A percentile compares a stretch with the other conserved stretches of the same genome.
Evolutionary conservation across 257 asterid genomes (phyloP).

Genomic region (Plantago major): DNA sequence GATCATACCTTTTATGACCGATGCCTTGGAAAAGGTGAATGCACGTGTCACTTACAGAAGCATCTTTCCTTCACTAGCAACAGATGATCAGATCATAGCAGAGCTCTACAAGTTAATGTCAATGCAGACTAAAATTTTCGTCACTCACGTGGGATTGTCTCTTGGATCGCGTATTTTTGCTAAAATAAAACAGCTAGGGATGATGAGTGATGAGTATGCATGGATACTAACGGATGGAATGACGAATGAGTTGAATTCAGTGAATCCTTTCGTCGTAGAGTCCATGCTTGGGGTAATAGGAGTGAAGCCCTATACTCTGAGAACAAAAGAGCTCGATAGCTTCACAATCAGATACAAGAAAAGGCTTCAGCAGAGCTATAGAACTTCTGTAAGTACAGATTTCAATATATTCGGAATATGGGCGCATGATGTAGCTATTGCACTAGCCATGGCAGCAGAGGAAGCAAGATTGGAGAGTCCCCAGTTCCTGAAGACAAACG

Average conservation of each 20-base stretch:
- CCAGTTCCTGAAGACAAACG: constrained; percentile 14
- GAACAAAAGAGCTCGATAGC: constrained; percentile 19
- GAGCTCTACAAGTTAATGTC: constrained; percentile 46
- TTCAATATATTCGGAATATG: constrained; percentile 35
- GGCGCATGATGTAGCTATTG: constrained; percentile 49
- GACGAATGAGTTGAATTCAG: constrained; percentile 19
- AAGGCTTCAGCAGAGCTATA: constrained; percentile 18
- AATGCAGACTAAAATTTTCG: constrained; percentile 49
- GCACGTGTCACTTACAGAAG: constrained; percentile 42
- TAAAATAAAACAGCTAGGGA: constrained; percentile 35
- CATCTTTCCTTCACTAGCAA: constrained; percentile 30
- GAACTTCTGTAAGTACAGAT: constrained; percentile 7
- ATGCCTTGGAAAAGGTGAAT: constrained; percentile 32
- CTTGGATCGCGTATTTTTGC: constrained; percentile 37
- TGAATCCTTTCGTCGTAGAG: constrained; percentile 25
- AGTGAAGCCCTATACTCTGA: constrained; percentile 33
- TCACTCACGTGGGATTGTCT: constrained; percentile 31
- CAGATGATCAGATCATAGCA: constrained; percentile 31
- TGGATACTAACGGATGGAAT: constrained; percentile 53
- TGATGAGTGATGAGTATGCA: constrained; percentile 42
- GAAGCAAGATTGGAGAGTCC: constrained; percentile 17
- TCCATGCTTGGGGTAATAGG: constrained; percentile 61
- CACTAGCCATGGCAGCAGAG: constrained; percentile 52
- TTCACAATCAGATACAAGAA: constrained; percentile 33
- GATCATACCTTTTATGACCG: constrained; percentile 37